Evolutionary conservation across 805 yeast species (phyloP).

Genomic region (Teunomyces lycoperdinae): DNA sequence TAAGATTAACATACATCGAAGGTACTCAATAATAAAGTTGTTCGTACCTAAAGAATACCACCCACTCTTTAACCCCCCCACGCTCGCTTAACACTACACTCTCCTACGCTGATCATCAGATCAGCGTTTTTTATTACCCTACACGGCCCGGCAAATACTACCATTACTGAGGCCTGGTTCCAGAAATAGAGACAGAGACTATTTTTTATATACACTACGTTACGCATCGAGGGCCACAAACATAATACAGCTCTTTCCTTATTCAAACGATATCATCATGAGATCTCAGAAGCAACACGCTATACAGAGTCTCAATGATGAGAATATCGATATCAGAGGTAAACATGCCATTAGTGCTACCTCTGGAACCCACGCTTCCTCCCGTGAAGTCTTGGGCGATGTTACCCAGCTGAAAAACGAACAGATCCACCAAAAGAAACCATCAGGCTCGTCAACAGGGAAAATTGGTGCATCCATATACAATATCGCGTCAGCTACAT

Average conservation of each 20-base stretch:
- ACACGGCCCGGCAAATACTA: background rate
- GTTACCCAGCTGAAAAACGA: constrained; percentile 23
- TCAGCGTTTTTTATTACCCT: background rate
- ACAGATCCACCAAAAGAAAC: constrained; percentile 4
- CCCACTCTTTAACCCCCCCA: background rate
- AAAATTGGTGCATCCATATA: background rate
- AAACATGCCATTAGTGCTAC: background rate
- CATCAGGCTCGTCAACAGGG: background rate
- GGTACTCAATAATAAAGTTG: too few relatives aligned
- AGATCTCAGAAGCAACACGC: constrained; percentile 5
- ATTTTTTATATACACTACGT: background rate
- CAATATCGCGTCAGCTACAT: background rate
- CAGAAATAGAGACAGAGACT: background rate
- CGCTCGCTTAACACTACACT: background rate
- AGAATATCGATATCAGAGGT: constrained; percentile 1
- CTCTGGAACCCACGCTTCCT: constrained; percentile 6
- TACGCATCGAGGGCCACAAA: background rate
- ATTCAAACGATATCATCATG: constrained; percentile 1
- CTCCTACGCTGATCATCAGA: background rate
- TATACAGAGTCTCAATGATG: constrained; percentile 6
- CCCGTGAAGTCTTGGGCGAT: constrained; percentile 30
- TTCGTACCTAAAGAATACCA: too few relatives aligned
- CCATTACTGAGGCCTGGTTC: background rate
- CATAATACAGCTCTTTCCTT: background rate
- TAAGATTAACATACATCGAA: too few relatives aligned